Conservation (phyloP, 2,329 filamentous ascomycete genomes). For the Fusarium mangiferae region DNA sequence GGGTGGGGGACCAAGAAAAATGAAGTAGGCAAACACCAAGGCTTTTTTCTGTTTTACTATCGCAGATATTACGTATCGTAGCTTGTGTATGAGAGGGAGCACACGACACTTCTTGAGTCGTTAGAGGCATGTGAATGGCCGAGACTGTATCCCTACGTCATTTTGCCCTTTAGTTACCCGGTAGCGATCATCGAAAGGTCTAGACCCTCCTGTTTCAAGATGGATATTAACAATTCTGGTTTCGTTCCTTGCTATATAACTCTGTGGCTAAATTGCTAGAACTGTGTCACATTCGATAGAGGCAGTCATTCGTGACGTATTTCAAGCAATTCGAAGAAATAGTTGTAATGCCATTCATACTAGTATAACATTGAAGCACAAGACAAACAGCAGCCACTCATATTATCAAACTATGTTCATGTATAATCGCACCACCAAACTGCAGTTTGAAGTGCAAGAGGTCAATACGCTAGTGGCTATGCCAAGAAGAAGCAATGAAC, state of each 20-base stretch:
- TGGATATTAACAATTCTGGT: not conserved
- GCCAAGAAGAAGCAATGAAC: not conserved
- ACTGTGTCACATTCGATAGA: not conserved
- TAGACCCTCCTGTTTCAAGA: not conserved
- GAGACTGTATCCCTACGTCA: not conserved
- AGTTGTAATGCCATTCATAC: too few species aligned
- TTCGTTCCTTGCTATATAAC: not conserved
- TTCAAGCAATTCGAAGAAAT: not conserved
- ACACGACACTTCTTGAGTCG: not conserved
- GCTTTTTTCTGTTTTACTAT: not conserved
- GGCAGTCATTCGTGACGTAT: not conserved
- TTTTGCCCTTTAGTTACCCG: not conserved
- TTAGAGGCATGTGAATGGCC: not conserved
- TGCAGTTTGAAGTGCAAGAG: not conserved
- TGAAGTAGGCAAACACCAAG: slow-evolving; percentile 23
- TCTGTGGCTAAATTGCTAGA: not conserved
- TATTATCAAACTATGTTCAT: not conserved
- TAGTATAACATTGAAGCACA: too few species aligned
- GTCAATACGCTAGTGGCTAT: not conserved
- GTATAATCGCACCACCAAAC: not conserved
- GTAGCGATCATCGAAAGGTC: not conserved
- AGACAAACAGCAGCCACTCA: not conserved
- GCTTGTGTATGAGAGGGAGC: not conserved
- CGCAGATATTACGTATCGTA: not conserved
- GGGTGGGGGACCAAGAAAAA: not conserved